Evolutionary conservation across 1,284 basidiomycete species (phyloP).

Genomic region (Flammula alnicola): DNA sequence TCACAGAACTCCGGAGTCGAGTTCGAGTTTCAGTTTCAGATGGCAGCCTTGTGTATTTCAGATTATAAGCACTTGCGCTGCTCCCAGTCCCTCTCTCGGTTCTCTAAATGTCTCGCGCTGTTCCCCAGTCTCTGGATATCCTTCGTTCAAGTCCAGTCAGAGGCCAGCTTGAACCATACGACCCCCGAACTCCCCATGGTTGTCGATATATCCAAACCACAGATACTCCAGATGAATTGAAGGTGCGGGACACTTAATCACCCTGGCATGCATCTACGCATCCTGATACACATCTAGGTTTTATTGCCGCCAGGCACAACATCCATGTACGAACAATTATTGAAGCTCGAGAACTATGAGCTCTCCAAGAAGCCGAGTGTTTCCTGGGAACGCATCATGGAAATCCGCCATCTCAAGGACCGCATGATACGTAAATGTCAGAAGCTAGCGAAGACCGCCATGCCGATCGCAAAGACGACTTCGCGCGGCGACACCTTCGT

Average conservation of each 20-base stretch:
- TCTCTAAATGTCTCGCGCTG: constrained; percentile 28
- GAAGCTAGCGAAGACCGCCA: constrained; percentile 50
- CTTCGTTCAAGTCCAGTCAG: constrained; percentile 66
- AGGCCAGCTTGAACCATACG: constrained; percentile 70
- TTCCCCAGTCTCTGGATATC: constrained; percentile 49
- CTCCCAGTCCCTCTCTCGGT: constrained; percentile 17
- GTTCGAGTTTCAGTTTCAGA: constrained; percentile 23
- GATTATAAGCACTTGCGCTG: constrained; percentile 15
- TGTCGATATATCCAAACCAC: constrained; percentile 76
- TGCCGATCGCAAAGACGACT: constrained; percentile 38
- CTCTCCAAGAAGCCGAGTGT: constrained; percentile 57
- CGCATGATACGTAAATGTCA: constrained; percentile 79
- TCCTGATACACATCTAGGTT: constrained; percentile 46
- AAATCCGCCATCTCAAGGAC: constrained; percentile 77
- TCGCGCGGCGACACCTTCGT: constrained; percentile 41
- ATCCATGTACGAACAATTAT: constrained; percentile 65
- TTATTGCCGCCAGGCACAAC: constrained; percentile 73
- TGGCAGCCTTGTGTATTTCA: constrained; percentile 22
- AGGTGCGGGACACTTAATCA: constrained; percentile 42
- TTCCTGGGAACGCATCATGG: constrained; percentile 67
- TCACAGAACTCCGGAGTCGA: constrained; percentile 7
- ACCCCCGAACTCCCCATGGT: constrained; percentile 55
- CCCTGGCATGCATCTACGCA: neutral
- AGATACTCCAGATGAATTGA: constrained; percentile 74
- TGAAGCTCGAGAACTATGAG: constrained; percentile 63